Base-by-base conservation (phyloP, 768 basidiomycete species). In the Agaricus subrufescens region DNA sequence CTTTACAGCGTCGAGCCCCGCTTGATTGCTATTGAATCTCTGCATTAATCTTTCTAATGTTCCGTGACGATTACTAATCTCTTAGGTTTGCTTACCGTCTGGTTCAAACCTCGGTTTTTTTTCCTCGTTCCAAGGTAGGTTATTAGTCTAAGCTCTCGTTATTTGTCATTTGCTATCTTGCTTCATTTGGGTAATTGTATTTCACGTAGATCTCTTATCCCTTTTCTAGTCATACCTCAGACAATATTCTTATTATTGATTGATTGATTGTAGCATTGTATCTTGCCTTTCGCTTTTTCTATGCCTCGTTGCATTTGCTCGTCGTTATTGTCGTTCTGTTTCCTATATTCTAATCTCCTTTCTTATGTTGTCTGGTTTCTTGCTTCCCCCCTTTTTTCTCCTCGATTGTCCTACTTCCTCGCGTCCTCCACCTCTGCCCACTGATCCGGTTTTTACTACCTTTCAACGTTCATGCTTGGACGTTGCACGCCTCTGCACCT, bases 31-130 rank as follows among this genome's bases (percentile, higher is more conserved):
- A 50, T 46, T 52, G 49, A 56, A 59, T 60, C 51, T 50, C 61
- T 58, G 64, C 62, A 68, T 71, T 68, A 70, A 67, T 66, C 62
- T 56, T 65, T 71, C 61, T 64, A 70, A 56, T 60, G 48, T 58
- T 53, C 39, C 5, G 48, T 58, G 49, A 69, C 45, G 45, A 69
- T 56, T 55, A 63, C 66, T 56, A 40, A 57, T 44, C 49, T 63
- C 61, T 52, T 57, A 48, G 34, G 26, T 54, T 56, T 58, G 56
- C 55, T 56, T 39, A 25, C 54, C 29, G 39, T 46, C 45, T 34
- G 42, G 19, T 8, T 66, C 62, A 57, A 50, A 44, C 55, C 57
- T 58, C 53, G 38, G 47, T 38, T 47, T 37, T 54, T 26, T 19
- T 50, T 58, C 50, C 60, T 61, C 34, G 57, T 69, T 34, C 51